Conservation (phyloP, 2,329 filamentous ascomycete species). For the Rutstroemia sp. region DNA sequence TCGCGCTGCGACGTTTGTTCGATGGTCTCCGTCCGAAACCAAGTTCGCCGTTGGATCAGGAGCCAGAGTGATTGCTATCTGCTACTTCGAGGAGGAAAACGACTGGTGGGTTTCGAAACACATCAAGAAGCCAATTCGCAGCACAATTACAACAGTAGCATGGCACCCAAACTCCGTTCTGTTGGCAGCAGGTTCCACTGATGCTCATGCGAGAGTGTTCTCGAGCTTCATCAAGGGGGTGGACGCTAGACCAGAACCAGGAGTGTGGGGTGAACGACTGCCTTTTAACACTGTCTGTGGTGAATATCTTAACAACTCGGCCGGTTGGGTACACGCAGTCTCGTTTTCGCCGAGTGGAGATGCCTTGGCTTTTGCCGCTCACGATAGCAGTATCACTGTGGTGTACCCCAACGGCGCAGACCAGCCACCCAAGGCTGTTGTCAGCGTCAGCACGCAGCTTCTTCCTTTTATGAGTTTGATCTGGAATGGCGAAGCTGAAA, state of each 20-base stretch:
- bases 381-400: conserved; percentile 94
- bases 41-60: conserved; percentile 98
- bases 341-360: conserved; percentile 89
- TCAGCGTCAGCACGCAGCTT: conserved; percentile 83
- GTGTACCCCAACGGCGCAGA: conserved; percentile 91
- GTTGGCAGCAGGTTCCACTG: conserved; percentile 89
- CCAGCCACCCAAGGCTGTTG: conserved; percentile 80
- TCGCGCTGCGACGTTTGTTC: conserved; percentile 89
- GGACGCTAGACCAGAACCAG: conserved; percentile 76
- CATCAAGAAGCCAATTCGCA: conserved; percentile 96
- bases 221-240: conserved; percentile 95
- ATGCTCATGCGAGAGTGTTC: conserved; percentile 91
- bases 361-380: conserved; percentile 86
- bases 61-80: conserved; percentile 89
- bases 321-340: conserved; percentile 92
- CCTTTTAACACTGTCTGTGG: conserved; percentile 98
- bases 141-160: conserved; percentile 87
- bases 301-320: conserved; percentile 91
- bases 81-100: conserved; percentile 99
- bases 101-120: conserved; percentile 99
- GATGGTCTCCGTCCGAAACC: conserved; percentile 93
- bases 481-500: conserved; percentile 87
- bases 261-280: conserved; percentile 87
- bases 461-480: conserved; percentile 88
- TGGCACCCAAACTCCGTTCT: conserved; percentile 99